phyloP scores from a whole-genome alignment of 2,329 filamentous ascomycete genomes.

The Neodidymelliopsis sp. region DNA sequence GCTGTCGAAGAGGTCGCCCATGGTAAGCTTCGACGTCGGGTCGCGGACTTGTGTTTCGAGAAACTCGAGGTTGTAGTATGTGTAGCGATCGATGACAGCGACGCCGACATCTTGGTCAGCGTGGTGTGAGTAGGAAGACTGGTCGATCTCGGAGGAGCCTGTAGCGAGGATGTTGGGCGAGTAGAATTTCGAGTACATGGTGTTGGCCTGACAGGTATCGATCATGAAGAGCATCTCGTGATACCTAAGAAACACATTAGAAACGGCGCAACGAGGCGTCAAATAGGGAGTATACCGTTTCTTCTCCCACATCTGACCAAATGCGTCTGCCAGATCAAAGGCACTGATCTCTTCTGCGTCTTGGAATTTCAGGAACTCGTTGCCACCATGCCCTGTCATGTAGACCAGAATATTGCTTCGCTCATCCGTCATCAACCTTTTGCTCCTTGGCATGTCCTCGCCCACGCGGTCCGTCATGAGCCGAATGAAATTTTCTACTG shows the following conservation, averaged over 20 bases:
- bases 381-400: slow-evolving; percentile 98
- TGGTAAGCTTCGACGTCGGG: slow-evolving; percentile 83
- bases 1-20: slow-evolving; percentile 94
- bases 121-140: slow-evolving; percentile 97
- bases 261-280: background rate
- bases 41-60: slow-evolving; percentile 89
- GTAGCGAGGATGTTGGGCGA: slow-evolving; percentile 98
- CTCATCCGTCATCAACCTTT: slow-evolving; percentile 91
- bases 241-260: slow-evolving; percentile 64
- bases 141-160: slow-evolving; percentile 92
- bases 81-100: slow-evolving; percentile 76
- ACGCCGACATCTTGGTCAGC: slow-evolving; percentile 98
- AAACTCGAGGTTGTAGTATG: slow-evolving; percentile 67
- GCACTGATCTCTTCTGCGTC: slow-evolving; percentile 97
- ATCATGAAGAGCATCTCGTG: slow-evolving; percentile 99
- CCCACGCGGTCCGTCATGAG: slow-evolving; percentile 93
- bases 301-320: slow-evolving; percentile 99
- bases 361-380: slow-evolving; percentile 98
- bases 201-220: slow-evolving; percentile 98
- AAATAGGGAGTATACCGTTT: slow-evolving; percentile 68
- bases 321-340: slow-evolving; percentile 94
- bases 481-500: slow-evolving; percentile 97
- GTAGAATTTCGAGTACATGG: slow-evolving; percentile 98
- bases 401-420: slow-evolving; percentile 97
- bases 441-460: slow-evolving; percentile 93